Conservation (phyloP, 352 stramenopile species). For the Globisporangium acanthophoron region DNA sequence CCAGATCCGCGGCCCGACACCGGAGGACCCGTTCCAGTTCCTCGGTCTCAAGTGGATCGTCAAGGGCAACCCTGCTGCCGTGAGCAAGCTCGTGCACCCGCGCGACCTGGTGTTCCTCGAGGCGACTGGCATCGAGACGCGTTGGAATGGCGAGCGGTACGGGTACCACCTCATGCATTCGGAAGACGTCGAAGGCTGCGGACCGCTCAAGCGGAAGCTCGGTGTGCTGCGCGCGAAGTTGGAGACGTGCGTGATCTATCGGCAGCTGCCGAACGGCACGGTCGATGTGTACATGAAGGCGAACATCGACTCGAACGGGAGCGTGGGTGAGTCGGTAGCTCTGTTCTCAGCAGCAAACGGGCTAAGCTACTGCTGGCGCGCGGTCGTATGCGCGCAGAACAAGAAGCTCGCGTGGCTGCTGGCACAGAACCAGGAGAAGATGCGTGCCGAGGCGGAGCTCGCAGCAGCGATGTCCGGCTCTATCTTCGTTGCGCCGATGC, state of each 20-base stretch:
- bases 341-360: constrained; percentile 13
- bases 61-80: constrained; percentile 16
- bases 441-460: not conserved
- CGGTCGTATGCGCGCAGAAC: constrained; percentile 14
- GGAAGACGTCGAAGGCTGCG: constrained; percentile 1
- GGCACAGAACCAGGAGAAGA: constrained; percentile 1
- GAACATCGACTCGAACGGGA: constrained; percentile 10
- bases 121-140: constrained; percentile 26
- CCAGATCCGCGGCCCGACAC: constrained; percentile 32
- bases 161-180: constrained; percentile 55
- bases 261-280: constrained; percentile 4
- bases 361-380: constrained; percentile 13
- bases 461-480: not conserved
- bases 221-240: not conserved
- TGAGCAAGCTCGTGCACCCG: constrained; percentile 32
- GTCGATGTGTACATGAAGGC: constrained; percentile 23
- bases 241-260: constrained; percentile 12
- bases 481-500: not conserved
- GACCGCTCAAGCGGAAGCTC: not conserved
- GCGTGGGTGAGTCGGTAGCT: constrained; percentile 4
- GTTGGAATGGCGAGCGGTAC: constrained; percentile 27
- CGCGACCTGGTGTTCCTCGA: constrained; percentile 24
- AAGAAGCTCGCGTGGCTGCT: constrained; percentile 17
- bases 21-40: constrained; percentile 35
- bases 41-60: constrained; percentile 46